Evolutionary conservation across 352 stramenopile genomes (phyloP).

Genomic region (Phytophthora meadii): DNA sequence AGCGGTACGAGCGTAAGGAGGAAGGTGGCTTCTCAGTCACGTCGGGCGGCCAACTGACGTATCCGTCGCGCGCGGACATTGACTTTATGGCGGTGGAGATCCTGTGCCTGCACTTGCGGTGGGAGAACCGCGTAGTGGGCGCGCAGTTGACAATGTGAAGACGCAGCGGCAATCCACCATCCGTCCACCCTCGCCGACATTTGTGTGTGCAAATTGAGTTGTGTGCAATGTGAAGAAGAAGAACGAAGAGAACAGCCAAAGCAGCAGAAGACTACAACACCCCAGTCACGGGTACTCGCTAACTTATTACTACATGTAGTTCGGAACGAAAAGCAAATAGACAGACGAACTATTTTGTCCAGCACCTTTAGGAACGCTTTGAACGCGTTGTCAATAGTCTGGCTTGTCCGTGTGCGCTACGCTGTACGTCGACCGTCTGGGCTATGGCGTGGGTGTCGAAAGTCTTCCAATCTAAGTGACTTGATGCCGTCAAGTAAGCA

Average conservation of each 20-base stretch:
- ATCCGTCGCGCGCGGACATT: conserved; percentile 36
- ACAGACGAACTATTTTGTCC: conserved; percentile 25
- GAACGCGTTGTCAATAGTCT: neutral
- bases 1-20: conserved; percentile 37
- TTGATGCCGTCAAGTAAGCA: too few relatives aligned
- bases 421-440: neutral
- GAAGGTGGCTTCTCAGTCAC: conserved; percentile 35
- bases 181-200: conserved; percentile 8
- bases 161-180: neutral
- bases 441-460: neutral
- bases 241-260: conserved; percentile 15
- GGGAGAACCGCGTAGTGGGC: conserved; percentile 38
- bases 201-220: conserved; percentile 33
- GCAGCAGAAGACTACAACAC: conserved; percentile 26
- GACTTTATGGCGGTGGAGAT: conserved; percentile 48
- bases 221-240: conserved; percentile 34
- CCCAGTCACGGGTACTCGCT: conserved; percentile 28
- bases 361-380: neutral
- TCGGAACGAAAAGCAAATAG: conserved; percentile 24
- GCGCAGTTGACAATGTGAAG: conserved; percentile 29
- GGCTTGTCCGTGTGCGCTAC: conserved; percentile 1
- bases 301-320: conserved; percentile 33
- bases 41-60: conserved; percentile 36
- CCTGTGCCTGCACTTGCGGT: conserved; percentile 46
- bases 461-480: neutral